Base-by-base conservation (phyloP, 768 basidiomycete genomes). In the Lentinula edodes region DNA sequence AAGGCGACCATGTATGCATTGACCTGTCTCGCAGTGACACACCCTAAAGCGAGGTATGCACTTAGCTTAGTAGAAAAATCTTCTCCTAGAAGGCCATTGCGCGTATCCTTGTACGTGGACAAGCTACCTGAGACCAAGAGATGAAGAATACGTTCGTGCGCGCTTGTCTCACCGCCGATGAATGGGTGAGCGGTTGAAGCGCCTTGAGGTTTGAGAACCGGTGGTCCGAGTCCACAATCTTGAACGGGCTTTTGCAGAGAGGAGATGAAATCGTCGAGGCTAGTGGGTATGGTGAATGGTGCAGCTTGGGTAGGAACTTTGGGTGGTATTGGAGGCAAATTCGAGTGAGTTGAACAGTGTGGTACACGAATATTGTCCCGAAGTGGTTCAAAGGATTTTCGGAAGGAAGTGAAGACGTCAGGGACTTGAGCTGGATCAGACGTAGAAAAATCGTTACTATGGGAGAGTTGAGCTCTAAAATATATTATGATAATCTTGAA, bases 31-130 rank as follows among this genome's bases (percentile, higher is more conserved):
- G 71, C 67, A 41, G 67, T 66, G 42, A 72, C 43, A 50, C 63
- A 63, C 8, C 70, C 78, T n/a, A 75, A 61, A 6, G 67, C 67
- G n/a, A 80, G 67, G 68, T 72, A 77, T 0, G 70, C 68, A 0
- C 75, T 74, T 36, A 78, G 69, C 64, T 80, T 78, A 42, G 77
- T 77, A 51, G 72, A 74, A 66, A 74, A 77, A 12, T 70, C 74
- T 57, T 72, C 69, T 0, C 78, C 78, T 8, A 76, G 58, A 28
- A 80, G 58, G 0, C 73, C 64, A 41, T 65, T 65, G 2, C 64
- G 63, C 3, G 64, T 65, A n/a, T 63, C 61, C 41, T 63, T 63
- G 60, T 65, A 65, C 13, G 53, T 35, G 3, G 61, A 61, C 32
- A 59, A 52, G 8, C 53, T 41, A 35, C 62, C 53, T 2, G 62